Conservation (phyloP, 2,329 filamentous ascomycete genomes). For the Nannizziopsis barbatae region DNA sequence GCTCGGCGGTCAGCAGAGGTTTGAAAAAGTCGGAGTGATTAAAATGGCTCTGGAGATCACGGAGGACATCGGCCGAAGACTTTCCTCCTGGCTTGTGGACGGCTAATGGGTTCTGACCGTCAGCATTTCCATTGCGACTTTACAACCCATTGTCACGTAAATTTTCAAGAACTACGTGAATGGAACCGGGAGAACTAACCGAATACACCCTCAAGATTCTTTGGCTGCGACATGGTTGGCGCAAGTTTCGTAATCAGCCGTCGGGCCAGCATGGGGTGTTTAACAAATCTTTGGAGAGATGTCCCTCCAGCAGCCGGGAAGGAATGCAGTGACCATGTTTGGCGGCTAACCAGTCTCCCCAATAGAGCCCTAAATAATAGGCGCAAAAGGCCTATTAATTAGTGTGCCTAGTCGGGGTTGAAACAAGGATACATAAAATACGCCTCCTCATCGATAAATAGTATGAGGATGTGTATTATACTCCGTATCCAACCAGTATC, state of each 20-base stretch:
- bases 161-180: constrained; percentile 10
- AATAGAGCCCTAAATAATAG: too few relatives aligned
- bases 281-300: neutral
- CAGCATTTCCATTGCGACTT: too few relatives aligned
- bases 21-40: constrained; percentile 68
- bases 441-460: neutral
- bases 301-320: neutral
- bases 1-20: constrained; percentile 60
- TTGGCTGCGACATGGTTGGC: constrained; percentile 31
- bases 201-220: constrained; percentile 52
- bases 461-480: neutral
- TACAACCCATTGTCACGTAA: neutral
- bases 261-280: neutral
- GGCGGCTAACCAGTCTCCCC: too few relatives aligned
- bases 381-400: neutral
- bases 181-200: constrained; percentile 35
- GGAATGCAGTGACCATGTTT: neutral
- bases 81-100: constrained; percentile 85
- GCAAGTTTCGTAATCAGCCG: neutral
- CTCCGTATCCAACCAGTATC: neutral
- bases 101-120: constrained; percentile 42
- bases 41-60: constrained; percentile 75
- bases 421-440: neutral
- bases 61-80: constrained; percentile 81
- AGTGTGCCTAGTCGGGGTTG: neutral